phyloP scores from a whole-genome alignment of 73 alveolate species.

The Symbiodinium natans region DNA sequence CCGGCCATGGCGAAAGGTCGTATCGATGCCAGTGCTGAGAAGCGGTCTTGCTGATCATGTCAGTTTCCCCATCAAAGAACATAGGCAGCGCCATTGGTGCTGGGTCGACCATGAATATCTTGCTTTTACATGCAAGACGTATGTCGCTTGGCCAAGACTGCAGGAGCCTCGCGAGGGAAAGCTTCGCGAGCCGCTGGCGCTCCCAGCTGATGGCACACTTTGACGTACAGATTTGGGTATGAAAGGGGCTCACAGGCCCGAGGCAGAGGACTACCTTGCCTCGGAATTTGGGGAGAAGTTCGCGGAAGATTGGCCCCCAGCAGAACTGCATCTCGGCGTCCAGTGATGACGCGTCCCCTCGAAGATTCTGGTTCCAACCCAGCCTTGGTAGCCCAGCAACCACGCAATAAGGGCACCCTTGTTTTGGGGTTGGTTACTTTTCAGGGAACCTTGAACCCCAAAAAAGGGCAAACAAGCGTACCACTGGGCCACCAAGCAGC shows the following conservation, averaged over 20 bases:
- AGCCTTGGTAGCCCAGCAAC: too few species aligned
- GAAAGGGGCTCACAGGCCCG: not conserved
- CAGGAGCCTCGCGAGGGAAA: not conserved
- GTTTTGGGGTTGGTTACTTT: too few species aligned
- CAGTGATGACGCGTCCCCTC: not conserved
- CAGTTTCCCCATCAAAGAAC: not conserved
- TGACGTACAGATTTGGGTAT: not conserved
- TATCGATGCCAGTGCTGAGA: conserved; percentile 35
- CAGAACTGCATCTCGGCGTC: not conserved
- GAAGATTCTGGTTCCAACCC: not conserved
- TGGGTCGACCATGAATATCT: not conserved
- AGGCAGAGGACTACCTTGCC: not conserved
- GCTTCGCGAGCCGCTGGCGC: not conserved
- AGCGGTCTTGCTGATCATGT: not conserved
- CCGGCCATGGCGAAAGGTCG: not conserved
- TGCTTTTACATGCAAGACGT: not conserved
- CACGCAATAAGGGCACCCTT: too few species aligned
- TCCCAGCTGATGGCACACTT: not conserved
- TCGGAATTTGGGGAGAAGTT: not conserved
- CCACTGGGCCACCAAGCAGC: too few species aligned
- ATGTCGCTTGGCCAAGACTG: not conserved
- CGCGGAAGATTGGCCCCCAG: not conserved
- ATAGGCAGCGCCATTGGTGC: not conserved
- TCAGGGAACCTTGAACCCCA: too few species aligned
- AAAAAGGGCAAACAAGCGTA: too few species aligned